Base-by-base conservation (phyloP, 73 alveolate species). In the Paramecium sexaurelia region DNA sequence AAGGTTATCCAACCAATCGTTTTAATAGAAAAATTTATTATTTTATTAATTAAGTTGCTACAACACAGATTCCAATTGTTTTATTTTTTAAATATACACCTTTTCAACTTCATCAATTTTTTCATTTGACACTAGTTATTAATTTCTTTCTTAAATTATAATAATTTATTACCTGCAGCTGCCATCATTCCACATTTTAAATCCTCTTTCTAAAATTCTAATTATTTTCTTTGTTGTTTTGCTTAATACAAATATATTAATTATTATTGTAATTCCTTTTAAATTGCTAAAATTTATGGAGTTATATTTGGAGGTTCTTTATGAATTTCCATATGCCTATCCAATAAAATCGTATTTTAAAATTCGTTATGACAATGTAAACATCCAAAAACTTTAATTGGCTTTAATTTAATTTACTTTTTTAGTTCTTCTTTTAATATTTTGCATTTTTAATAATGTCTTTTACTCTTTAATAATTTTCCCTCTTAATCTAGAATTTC, bases 141-240 rank as follows among this genome's bases (percentile, higher is more conserved):
- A 13, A 61, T 61, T 61, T 61, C 83, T 61, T 32, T 61, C 83
- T 61, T 6, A 61, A 26, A 61, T 26, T 3, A 61, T 61, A 2
- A 26, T 24, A 2, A 1, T 13, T 8, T 24, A 24, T 1, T 61
- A 61, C 83, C 83, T 26, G 83, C 83, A 61, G 83, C 83, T 26
- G 83, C 83, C 45, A 61, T 13, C 83, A 61, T 61, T 29, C 83
- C 83, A 61, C 83, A 61, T 26, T 61, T 61, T 32, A 61, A 32
- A 29, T 61, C 83, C 26, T 61, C 83, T 29, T 61, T 61, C 47
- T 29, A 29, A 3, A 26, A 61, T 26, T 61, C 39, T 27, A 61
- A 61, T 19, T 61, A 29, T 61, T 32, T 61, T 61, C 83, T 61
- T 26, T 61, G 26, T 61, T 61, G 13, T 32, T 61, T 61, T 19